These are phyloP conservation scores for Coelastrella sp. DNA, from an alignment of 139 green algal species.

Conservation along the genomic window DNA sequence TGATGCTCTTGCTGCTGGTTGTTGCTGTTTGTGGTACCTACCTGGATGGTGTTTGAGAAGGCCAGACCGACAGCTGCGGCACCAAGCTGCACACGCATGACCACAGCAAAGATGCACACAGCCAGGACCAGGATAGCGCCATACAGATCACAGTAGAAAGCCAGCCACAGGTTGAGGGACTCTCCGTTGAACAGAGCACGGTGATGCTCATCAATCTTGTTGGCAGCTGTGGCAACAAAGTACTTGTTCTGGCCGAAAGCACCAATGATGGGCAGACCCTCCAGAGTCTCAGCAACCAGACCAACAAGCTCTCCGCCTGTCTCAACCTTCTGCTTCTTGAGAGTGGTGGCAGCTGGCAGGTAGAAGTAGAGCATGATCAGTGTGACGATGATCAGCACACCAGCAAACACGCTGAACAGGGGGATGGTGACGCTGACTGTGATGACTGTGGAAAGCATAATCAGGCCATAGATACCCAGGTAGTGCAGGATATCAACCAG, in stretches of 20 bases:
- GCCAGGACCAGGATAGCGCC: slow-evolving; percentile 62
- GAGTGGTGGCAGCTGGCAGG: slow-evolving; percentile 69
- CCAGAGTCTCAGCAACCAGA: slow-evolving; percentile 70
- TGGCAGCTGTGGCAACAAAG: slow-evolving; percentile 53
- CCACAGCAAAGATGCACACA: slow-evolving; percentile 61
- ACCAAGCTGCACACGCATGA: slow-evolving; percentile 53
- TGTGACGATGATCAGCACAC: slow-evolving; percentile 60
- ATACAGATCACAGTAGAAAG: slow-evolving; percentile 71
- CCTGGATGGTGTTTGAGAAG: slow-evolving; percentile 76
- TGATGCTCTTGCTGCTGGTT: too few relatives aligned
- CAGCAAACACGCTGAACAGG: slow-evolving; percentile 66
- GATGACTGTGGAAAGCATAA: slow-evolving; percentile 72
- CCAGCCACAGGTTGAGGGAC: slow-evolving; percentile 72
- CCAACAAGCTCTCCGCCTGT: slow-evolving; percentile 63
- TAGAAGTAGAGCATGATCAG: slow-evolving; percentile 67
- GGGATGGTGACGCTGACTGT: slow-evolving; percentile 72
- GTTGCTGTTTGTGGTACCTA: slow-evolving; percentile 21
- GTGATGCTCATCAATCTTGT: slow-evolving; percentile 61
- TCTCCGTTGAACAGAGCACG: slow-evolving; percentile 67
- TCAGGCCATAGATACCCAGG: slow-evolving; percentile 73
- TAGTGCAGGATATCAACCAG: slow-evolving; percentile 70
- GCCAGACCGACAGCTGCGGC: slow-evolving; percentile 66
- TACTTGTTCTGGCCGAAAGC: slow-evolving; percentile 65
- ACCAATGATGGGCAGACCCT: slow-evolving; percentile 69
- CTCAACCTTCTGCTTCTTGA: slow-evolving; percentile 65